Conservation (phyloP, 345 rosid genomes). For the Populus simonii region DNA sequence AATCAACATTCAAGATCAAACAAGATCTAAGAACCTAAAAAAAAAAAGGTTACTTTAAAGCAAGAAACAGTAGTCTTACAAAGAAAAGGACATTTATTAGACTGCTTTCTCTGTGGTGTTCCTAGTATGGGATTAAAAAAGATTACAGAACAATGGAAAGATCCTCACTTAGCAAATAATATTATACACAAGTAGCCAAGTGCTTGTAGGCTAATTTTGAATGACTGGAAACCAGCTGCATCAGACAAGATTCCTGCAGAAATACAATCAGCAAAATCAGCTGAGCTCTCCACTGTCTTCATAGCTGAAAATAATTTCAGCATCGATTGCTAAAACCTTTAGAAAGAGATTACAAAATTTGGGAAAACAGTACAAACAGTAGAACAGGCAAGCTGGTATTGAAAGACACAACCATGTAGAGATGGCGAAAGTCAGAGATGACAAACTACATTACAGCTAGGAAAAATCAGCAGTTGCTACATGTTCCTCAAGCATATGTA, state of each 20-base stretch:
- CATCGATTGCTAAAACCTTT: neutral
- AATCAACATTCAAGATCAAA: neutral
- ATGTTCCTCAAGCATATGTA: neutral
- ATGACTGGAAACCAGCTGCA: neutral
- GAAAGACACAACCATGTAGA: neutral
- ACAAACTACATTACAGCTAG: neutral
- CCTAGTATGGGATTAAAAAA: neutral
- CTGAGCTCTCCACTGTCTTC: neutral
- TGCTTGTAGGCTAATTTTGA: neutral
- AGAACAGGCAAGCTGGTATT: neutral
- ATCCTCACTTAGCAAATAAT: neutral
- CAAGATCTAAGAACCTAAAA: neutral
- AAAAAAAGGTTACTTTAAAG: neutral
- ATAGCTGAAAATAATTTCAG: neutral
- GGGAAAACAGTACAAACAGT: neutral
- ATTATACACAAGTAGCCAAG: neutral
- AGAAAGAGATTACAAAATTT: neutral
- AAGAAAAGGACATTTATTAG: neutral
- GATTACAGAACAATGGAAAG: neutral
- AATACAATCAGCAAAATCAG: neutral
- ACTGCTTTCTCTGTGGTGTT: neutral
- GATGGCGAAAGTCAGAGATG: neutral
- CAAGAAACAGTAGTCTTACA: neutral
- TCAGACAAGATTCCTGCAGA: neutral
- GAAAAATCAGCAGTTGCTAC: neutral